Conservation (phyloP, 257 asterid species). For the Penstemon eatonii region DNA sequence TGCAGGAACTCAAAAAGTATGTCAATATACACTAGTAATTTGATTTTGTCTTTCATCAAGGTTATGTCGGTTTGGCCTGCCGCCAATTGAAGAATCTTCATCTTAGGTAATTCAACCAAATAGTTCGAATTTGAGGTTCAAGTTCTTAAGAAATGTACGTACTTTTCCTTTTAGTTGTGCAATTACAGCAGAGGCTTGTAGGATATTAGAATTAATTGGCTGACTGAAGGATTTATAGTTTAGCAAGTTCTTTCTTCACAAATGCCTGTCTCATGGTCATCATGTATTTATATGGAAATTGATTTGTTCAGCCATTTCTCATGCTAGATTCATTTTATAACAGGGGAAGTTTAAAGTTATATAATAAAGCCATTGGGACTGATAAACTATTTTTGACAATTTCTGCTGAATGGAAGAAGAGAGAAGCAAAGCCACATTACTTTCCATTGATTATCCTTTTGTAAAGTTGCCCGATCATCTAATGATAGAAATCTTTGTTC, state of each 20-base stretch:
- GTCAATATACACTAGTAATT: no score
- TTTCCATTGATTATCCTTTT: slow-evolving; percentile 48
- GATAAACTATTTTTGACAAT: slow-evolving; percentile 16
- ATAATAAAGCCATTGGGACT: neutral
- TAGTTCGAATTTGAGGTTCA: no score
- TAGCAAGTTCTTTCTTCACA: neutral
- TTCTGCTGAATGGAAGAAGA: slow-evolving; percentile 49
- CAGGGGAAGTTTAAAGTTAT: neutral
- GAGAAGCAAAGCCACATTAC: slow-evolving; percentile 30
- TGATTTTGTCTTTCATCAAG: no score
- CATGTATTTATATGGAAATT: neutral
- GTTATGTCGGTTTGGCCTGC: no score
- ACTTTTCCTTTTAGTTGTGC: no score
- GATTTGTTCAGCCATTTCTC: neutral
- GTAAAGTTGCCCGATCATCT: slow-evolving; percentile 63
- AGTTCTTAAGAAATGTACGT: no score
- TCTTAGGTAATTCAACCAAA: no score
- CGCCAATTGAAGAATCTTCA: no score
- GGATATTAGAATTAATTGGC: neutral
- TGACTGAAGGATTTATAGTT: neutral
- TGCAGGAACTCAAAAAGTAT: no score
- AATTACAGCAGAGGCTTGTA: no score
- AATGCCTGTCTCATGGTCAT: neutral
- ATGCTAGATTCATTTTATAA: no score
- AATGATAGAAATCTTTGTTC: slow-evolving; percentile 56